These are phyloP conservation scores for Lodderomyces oxycetoniae DNA, from an alignment of 1,139 yeast species.

Conservation along the genomic window DNA sequence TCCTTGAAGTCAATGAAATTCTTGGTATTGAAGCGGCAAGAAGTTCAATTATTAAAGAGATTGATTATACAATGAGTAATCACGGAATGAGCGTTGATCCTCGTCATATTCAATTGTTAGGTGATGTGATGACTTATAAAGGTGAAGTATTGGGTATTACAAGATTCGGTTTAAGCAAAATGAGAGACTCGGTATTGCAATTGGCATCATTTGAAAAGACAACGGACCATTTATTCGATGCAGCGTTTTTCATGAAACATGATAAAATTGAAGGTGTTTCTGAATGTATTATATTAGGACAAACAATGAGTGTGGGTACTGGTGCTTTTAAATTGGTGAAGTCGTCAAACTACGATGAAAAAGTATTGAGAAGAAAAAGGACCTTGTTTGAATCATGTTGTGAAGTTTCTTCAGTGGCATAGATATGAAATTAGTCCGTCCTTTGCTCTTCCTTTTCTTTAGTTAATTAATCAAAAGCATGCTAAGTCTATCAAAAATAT, in stretches of 20 bases:
- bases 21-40: conserved; percentile 98
- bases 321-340: conserved; percentile 89
- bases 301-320: conserved; percentile 96
- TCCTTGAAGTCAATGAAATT: conserved; percentile 82
- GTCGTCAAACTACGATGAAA: conserved; percentile 42
- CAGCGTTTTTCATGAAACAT: conserved; percentile 94
- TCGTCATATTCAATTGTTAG: conserved; percentile 94
- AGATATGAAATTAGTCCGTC: not conserved
- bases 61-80: conserved; percentile 96
- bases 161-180: conserved; percentile 93
- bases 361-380: conserved; percentile 46
- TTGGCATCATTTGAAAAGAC: conserved; percentile 97
- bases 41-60: conserved; percentile 85
- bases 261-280: conserved; percentile 97
- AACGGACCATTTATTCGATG: conserved; percentile 96
- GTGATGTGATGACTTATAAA: conserved; percentile 98
- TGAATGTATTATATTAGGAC: conserved; percentile 96
- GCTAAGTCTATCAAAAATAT: not conserved
- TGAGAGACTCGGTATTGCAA: conserved; percentile 97
- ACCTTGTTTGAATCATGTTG: conserved; percentile 59
- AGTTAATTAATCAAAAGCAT: not conserved
- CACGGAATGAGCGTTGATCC: conserved; percentile 99
- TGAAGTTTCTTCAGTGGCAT: conserved; percentile 8
- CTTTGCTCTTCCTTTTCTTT: not conserved
- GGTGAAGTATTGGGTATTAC: conserved; percentile 98